Conservation (phyloP, 169 alveolate species). For the Theileria annulata region DNA sequence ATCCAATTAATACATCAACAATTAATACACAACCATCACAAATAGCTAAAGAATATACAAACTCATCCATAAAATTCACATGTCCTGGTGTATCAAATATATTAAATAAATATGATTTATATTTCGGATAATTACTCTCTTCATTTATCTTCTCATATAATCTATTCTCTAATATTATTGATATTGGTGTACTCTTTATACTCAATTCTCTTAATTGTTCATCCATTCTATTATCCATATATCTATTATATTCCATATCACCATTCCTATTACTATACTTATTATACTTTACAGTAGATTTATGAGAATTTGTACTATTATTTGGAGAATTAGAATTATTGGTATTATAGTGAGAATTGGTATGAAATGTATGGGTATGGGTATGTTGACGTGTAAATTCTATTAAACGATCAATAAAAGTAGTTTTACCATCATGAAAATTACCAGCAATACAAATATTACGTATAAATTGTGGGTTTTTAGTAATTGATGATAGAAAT, state of each 20-base stretch:
- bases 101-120: slow-evolving; percentile 83
- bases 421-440: slow-evolving; percentile 98
- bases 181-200: slow-evolving; percentile 96
- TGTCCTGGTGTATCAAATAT: slow-evolving; percentile 97
- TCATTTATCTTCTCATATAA: slow-evolving; percentile 56
- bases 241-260: slow-evolving; percentile 76
- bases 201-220: slow-evolving; percentile 96
- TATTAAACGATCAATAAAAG: slow-evolving; percentile 93
- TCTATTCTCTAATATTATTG: slow-evolving; percentile 85
- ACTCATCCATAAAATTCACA: slow-evolving; percentile 96
- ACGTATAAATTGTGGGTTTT: slow-evolving; percentile 91
- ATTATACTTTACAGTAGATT: too few relatives aligned
- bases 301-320: slow-evolving; percentile 13
- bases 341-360: too few relatives aligned
- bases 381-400: slow-evolving; percentile 94
- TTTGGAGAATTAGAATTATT: slow-evolving; percentile 24
- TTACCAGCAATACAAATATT: slow-evolving; percentile 96
- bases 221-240: slow-evolving; percentile 96
- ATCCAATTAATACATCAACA: slow-evolving; percentile 96
- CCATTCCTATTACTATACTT: too few relatives aligned
- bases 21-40: slow-evolving; percentile 96
- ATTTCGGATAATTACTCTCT: slow-evolving; percentile 59
- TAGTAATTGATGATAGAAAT: slow-evolving; percentile 89
- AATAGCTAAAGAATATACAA: slow-evolving; percentile 90
- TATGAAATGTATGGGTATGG: too few relatives aligned